A percentile compares a stretch with the other conserved stretches of the same genome.
Evolutionary conservation across 371 early-diverging fungal genomes (phyloP).

Genomic region (Basidiobolus meristosporus): DNA sequence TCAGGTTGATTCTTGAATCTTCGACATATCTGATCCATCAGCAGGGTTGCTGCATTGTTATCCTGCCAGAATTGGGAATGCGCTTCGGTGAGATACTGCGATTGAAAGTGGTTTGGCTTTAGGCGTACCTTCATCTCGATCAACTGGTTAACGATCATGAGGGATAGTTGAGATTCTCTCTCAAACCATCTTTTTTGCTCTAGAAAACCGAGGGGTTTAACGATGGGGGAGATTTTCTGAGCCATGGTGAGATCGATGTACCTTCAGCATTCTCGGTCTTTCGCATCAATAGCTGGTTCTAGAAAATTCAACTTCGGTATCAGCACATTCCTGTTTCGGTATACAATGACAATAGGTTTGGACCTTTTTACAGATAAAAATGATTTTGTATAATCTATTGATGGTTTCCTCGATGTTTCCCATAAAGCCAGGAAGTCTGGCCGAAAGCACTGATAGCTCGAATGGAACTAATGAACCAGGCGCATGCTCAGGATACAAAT

Average conservation of each 20-base stretch:
- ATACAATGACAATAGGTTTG: not conserved
- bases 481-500: slow-evolving; percentile 3
- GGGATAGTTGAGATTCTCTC: slow-evolving; percentile 22
- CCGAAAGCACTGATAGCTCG: slow-evolving; percentile 25
- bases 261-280: not conserved
- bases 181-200: slow-evolving; percentile 15
- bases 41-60: slow-evolving; percentile 17
- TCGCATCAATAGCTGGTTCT: not conserved
- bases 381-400: slow-evolving; percentile 23
- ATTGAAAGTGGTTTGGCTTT: too few species aligned
- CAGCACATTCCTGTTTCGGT: not conserved
- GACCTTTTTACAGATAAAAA: slow-evolving; percentile 27
- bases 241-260: too few species aligned
- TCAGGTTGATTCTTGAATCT: slow-evolving; percentile 12
- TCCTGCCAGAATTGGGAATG: slow-evolving; percentile 11
- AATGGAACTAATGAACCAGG: slow-evolving; percentile 26
- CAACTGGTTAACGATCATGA: slow-evolving; percentile 24
- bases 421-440: slow-evolving; percentile 22
- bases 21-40: slow-evolving; percentile 10
- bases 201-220: not conserved
- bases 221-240: too few species aligned
- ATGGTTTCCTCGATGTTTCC: slow-evolving; percentile 21
- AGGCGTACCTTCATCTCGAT: slow-evolving; percentile 12
- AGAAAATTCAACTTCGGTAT: not conserved
- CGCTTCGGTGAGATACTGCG: not conserved